Base-by-base conservation (phyloP, 257 asterid genomes). In the Solanum etuberosum region DNA sequence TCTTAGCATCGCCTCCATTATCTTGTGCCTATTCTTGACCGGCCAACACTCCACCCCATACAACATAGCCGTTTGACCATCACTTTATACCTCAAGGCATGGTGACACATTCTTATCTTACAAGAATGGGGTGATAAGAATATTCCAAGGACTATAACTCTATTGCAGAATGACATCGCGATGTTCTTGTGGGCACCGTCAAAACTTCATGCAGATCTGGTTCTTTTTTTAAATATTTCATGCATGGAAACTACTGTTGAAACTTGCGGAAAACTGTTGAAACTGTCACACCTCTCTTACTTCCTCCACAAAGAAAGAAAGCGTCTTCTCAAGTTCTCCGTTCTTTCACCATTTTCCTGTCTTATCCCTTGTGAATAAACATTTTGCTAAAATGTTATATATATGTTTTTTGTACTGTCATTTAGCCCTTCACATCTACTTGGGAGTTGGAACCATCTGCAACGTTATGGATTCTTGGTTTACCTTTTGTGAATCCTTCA, bases 401-500 rank as follows among this genome's bases (percentile, higher is more conserved):
- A 51, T 16, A 16, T 51, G 59, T 51, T 16, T 51, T 34, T 65
- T 15, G 31, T 63, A 61, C 7, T 0, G 29, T 84, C 80, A 23
- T 25, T 37, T 9, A 38, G 20, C 25, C 77, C 38, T 61, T 16
- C 21, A 15, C 65, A 84, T 65, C 38, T 65, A 84, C 29, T 27
- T 84, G 31, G 67, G 25, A 46, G 85, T 80, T 80, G 34, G 37
- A 37, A 51, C 13, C 59, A 40, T 42, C 86, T 46, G 25, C 78
- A 40, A 71, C 61, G 8, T 78, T 74, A 38, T 59, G 57, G 18
- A 23, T 80, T 80, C 42, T 25, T 25, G 13, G 40, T 82, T 72
- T 63, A 5, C 43, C 31, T 32, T 21, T 68, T 77, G 83, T 80
- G 88, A 20, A 83, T 90, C 85, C 77, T 87, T 91, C 67, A 88